Base-by-base conservation (phyloP, 2,329 filamentous ascomycete genomes). In the Cercospora nicotianae region DNA sequence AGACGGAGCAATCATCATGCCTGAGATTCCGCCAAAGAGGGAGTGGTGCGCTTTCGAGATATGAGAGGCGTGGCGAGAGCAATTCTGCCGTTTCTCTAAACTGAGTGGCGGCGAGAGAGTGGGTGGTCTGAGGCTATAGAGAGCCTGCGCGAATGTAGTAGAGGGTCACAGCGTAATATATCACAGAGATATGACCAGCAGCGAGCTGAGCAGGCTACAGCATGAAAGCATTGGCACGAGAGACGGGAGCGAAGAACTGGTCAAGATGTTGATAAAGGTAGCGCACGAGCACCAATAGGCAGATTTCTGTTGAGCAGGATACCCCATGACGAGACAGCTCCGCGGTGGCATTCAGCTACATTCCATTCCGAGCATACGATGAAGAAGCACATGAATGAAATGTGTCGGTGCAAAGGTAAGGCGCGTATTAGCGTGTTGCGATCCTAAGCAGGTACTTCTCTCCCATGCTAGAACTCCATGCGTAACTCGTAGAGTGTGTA, bases 11-110 rank as follows among this genome's bases (percentile, higher is more conserved):
- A 67, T 64, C n/a, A 74, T 89, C 6, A 90, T 97, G 81, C 94
- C 94, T 0, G 85, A 90, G 73, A 81, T 93, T 57, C 92, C 94
- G 20, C 94, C 94, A 0, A 89, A 89, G 79, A 84, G 88, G 69
- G 92, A 94, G 75, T 94, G 89, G 83, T 69, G 78, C 89, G 88
- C 72, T 9, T 77, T 69, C 63, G 76, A 78, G 60, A 61, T 74
- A 31, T 75, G 59, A 65, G 28, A 5, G 36, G 28, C 30, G 3
- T 12, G 7, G 26, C 26, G 26, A 28, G 26, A 28, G 3, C 5
- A 6, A 28, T 28, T 28, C 26, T 28, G 3, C 26, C 26, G 26
- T 28, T 28, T 6, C 26, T 28, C 26, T 28, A 28, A 28, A 28
- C 5, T 28, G 23, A 28, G 26, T 28, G 26, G 26, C 26, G 26